Evolutionary conservation across 2,329 filamentous ascomycete genomes (phyloP), one percentile per base, ranked within the genome.

Genomic region (Xylariaceae sp.): DNA sequence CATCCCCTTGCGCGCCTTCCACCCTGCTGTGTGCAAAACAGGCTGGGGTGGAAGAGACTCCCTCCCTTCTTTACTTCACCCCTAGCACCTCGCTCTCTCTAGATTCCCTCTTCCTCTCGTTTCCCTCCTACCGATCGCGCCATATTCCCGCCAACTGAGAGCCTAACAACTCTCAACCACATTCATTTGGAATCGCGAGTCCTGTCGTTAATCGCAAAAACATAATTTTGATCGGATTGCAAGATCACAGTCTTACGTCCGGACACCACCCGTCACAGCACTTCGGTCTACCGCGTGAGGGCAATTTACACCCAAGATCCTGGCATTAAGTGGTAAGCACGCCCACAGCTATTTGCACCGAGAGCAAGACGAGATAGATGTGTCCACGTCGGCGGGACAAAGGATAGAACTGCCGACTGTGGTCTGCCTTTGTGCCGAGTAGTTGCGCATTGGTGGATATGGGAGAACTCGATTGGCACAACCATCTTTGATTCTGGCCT

Each of bases 121-220:
- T 61, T 60, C 63, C 60, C 60, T 63, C 42, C 34, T 7, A 28
- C 22, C 22, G 22, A 60, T 65, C 60, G 62, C 60, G 65, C 66
- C 67, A 62, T 61, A 69, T 64, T 66, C 72, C 70, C 66, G 70
- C 73, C 76, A 80, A 80, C 75, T 73, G 77, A 79, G 77, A 74
- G 75, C 71, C 42, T 4, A 55, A 57, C 47, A 63, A 59, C 76
- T 79, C 77, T 80, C 78, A 75, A 74, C 64, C 74, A 82, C 79
- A 71, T 76, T 82, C 79, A 61, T 81, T 80, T 77, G 71, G 71
- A 68, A 68, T 56, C 49, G 53, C 60, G 52, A 51, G 54, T 45
- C 61, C 61, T 45, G 58, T 62, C 60, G 54, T 58, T 61, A 61
- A 56, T 28, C 22, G 22, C 22, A 28, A 28, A n/a, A 28, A 28